These are phyloP conservation scores for Chloranthus sessilifolius DNA, from an alignment of 164 flowering plant species.

Conservation along the genomic window DNA sequence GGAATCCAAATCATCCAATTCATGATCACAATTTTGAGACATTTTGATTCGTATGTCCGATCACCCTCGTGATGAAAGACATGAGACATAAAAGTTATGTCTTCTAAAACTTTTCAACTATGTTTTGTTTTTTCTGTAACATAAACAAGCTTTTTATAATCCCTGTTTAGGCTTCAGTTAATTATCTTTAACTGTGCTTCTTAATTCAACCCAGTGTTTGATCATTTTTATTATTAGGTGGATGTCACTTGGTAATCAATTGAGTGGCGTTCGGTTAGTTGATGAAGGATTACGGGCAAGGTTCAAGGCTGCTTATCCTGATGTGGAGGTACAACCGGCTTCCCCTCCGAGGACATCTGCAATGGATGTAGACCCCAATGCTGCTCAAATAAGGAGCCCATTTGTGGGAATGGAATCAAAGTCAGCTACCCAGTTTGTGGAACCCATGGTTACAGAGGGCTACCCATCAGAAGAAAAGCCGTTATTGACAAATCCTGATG, in stretches of 20 bases:
- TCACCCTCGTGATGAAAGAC: too few relatives aligned
- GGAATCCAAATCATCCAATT: too few relatives aligned
- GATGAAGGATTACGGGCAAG: slow-evolving; percentile 94
- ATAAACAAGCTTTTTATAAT: too few relatives aligned
- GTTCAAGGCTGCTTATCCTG: slow-evolving; percentile 97
- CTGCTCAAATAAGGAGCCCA: slow-evolving; percentile 46
- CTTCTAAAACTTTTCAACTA: too few relatives aligned
- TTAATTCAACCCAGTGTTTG: too few relatives aligned
- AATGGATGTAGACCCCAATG: slow-evolving; percentile 62
- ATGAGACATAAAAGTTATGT: too few relatives aligned
- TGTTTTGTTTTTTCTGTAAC: too few relatives aligned
- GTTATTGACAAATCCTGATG: slow-evolving; percentile 35
- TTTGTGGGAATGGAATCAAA: slow-evolving; percentile 43
- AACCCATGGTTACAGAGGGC: slow-evolving; percentile 29
- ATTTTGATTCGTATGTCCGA: too few relatives aligned
- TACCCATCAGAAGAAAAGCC: slow-evolving; percentile 44
- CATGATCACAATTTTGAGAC: too few relatives aligned
- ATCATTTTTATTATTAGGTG: slow-evolving; percentile 54
- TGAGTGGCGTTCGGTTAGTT: slow-evolving; percentile 73
- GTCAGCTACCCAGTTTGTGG: slow-evolving; percentile 28
- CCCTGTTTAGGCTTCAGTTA: too few relatives aligned
- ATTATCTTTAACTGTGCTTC: too few relatives aligned
- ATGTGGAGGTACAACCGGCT: slow-evolving; percentile 83
- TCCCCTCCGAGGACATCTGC: slow-evolving; percentile 81
- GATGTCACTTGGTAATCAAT: slow-evolving; percentile 95